phyloP scores from a whole-genome alignment of 371 early-diverging fungal species.

The Nematocida parisii region DNA sequence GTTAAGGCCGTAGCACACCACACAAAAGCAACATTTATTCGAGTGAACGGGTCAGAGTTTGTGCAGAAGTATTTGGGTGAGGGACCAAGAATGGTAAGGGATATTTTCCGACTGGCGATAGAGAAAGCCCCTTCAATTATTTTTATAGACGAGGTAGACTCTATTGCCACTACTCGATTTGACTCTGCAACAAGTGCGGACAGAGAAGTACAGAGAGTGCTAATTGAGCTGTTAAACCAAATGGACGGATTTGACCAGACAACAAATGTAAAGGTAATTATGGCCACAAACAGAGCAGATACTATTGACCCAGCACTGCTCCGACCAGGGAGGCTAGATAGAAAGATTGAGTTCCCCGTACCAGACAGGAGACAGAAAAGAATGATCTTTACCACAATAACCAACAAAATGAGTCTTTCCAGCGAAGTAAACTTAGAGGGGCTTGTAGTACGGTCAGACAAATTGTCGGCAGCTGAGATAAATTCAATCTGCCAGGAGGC shows the following conservation, averaged over 20 bases:
- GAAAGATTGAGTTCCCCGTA: slow-evolving; percentile 84
- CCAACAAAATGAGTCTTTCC: slow-evolving; percentile 91
- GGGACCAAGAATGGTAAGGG: slow-evolving; percentile 74
- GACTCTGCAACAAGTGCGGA: slow-evolving; percentile 99
- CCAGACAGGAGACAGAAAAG: slow-evolving; percentile 98
- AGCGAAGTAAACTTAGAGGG: slow-evolving; percentile 97
- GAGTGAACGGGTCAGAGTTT: slow-evolving; percentile 89
- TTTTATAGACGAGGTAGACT: slow-evolving; percentile 96
- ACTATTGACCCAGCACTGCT: slow-evolving; percentile 89
- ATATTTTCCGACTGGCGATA: slow-evolving; percentile 73
- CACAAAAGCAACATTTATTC: slow-evolving; percentile 76
- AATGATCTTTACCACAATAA: slow-evolving; percentile 90
- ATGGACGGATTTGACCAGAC: slow-evolving; percentile 99
- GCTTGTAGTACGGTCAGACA: slow-evolving; percentile 93
- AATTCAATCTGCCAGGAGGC: slow-evolving; percentile 98
- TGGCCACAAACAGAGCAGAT: slow-evolving; percentile 98
- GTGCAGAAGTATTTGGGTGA: slow-evolving; percentile 88
- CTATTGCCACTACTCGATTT: slow-evolving; percentile 94
- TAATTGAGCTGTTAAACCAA: slow-evolving; percentile 95
- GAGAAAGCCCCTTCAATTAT: slow-evolving; percentile 82
- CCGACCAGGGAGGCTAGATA: slow-evolving; percentile 90
- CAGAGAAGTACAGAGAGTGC: slow-evolving; percentile 97
- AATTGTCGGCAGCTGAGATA: slow-evolving; percentile 94
- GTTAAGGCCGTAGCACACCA: slow-evolving; percentile 96
- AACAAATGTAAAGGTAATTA: slow-evolving; percentile 92